phyloP scores from a whole-genome alignment of 2,329 filamentous ascomycete genomes.

The Aspergillus viridinutans region DNA sequence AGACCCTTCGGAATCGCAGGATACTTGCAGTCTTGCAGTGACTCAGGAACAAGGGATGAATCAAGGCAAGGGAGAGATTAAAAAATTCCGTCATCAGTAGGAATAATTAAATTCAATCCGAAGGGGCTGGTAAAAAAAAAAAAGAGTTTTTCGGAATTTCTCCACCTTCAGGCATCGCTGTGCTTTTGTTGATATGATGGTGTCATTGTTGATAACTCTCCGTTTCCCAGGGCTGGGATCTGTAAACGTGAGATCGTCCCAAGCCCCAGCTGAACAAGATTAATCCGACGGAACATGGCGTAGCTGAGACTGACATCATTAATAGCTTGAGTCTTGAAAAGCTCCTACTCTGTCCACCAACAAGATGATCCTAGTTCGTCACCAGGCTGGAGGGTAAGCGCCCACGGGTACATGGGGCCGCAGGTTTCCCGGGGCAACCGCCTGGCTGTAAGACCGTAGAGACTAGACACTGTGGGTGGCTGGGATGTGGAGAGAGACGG shows the following conservation, averaged over 20 bases:
- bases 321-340: background rate
- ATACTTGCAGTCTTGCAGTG: background rate
- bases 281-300: background rate
- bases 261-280: background rate
- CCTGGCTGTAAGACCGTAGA: conserved; percentile 19
- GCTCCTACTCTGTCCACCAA: background rate
- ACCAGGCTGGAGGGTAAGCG: background rate
- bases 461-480: conserved; percentile 15
- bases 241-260: background rate
- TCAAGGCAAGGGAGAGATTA: background rate
- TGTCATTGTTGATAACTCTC: background rate
- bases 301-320: conserved; percentile 7
- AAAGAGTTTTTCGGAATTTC: background rate
- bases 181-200: background rate
- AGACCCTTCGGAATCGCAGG: background rate
- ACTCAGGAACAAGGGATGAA: background rate
- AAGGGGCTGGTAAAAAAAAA: background rate
- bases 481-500: conserved; percentile 14
- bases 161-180: background rate
- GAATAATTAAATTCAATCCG: too few species aligned
- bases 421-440: conserved; percentile 15
- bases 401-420: conserved; percentile 1
- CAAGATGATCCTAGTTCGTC: background rate
- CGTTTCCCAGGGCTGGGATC: background rate
- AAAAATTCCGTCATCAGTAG: background rate